Base-by-base conservation (phyloP, 352 stramenopile genomes). In the Lagenidium giganteum region DNA sequence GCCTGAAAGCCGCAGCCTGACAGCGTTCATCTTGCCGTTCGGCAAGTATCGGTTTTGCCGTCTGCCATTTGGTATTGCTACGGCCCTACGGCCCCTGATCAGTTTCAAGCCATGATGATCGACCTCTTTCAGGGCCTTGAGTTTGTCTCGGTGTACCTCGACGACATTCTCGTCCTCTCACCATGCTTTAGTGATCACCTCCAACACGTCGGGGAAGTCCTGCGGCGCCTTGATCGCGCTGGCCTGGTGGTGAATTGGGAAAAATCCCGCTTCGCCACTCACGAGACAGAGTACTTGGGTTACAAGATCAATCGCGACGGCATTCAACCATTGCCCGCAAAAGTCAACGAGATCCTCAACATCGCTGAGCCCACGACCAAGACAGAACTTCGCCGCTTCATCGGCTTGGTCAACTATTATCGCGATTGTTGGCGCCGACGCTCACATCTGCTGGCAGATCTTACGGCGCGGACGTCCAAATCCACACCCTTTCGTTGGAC, bases 351-450 rank as follows among this genome's bases (percentile, higher is more conserved):
- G 8, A 54, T 54, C 20, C 24, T 8, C 4, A 17, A 31, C 4
- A 12, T 32, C 6, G 37, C 20, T 32, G 11, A 12, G 33, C 37
- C 37, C 18, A 6, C 21, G 4, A 42, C 9, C 24, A 13, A 5
- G 6, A 7, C 12, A 32, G 21, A 43, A 8, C 23, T 43, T 4
- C 37, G 24, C 21, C 32, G 17, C 14, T 50, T 50, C 31, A 41
- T 41, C 25, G 42, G 30, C 36, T 5, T 48, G 56, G 8, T 70
- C 24, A 41, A 69, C 39, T 81, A 62, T 35, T n/a, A n/a, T n/a
- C 9, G 57, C 17, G 52, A 82, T 32, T 28, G 75, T 8, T 78
- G 61, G 61, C 42, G 22, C 31, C 40, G 41, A 40, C 42, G 48
- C 16, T 57, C 45, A 28, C 23, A 79, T 26, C 16, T 67, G 8